These are phyloP conservation scores for Xylariaceae sp. DNA, from an alignment of 2,329 filamentous ascomycete species.

Conservation along the genomic window DNA sequence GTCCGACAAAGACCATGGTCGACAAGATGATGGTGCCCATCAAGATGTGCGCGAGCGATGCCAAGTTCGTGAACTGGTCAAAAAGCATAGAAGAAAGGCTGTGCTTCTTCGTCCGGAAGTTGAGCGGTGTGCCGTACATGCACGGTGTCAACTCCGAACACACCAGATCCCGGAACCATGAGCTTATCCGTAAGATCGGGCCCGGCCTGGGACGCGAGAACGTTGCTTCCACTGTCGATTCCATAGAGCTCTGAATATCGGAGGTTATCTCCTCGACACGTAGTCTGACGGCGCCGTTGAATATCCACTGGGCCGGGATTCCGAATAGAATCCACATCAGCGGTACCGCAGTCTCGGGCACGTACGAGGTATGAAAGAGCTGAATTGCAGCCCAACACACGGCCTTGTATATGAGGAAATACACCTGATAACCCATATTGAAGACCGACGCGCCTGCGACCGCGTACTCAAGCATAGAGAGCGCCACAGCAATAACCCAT, in stretches of 20 bases:
- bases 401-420: background rate
- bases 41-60: constrained; percentile 1
- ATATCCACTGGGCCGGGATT: background rate
- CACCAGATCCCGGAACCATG: background rate
- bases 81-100: background rate
- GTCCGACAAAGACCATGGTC: background rate
- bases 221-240: too few species aligned
- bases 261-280: background rate
- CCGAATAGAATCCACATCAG: background rate
- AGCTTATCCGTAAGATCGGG: too few species aligned
- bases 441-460: background rate
- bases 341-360: background rate
- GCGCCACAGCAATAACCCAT: background rate
- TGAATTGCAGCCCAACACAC: constrained; percentile 1
- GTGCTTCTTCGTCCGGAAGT: background rate
- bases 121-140: background rate
- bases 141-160: background rate
- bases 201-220: too few species aligned
- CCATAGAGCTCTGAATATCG: too few species aligned
- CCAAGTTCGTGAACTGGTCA: background rate
- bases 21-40: constrained; percentile 1
- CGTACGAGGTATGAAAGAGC: background rate
- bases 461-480: background rate
- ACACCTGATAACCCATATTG: background rate
- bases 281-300: background rate